Evolutionary conservation across 192 early-diverging fungal genomes (phyloP).

Genomic region (Coemansia guatemalensis): DNA sequence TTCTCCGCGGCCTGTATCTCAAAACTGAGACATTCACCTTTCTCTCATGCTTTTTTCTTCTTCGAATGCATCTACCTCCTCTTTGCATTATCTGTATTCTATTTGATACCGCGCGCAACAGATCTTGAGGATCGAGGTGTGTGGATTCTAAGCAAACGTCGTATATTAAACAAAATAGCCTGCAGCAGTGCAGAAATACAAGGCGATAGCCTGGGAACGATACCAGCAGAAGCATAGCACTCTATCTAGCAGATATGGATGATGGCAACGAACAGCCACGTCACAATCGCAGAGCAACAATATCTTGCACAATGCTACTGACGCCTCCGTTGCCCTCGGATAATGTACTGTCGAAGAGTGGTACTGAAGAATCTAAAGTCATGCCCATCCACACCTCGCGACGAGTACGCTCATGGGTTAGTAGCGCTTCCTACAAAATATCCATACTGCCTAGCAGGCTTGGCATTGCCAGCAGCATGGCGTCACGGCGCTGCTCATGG

Average conservation of each 20-base stretch:
- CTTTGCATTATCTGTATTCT: background rate
- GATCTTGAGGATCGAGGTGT: background rate
- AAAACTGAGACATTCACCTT: background rate
- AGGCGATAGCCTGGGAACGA: background rate
- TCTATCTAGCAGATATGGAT: background rate
- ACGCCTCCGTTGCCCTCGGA: constrained; percentile 19
- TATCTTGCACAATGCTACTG: constrained; percentile 22
- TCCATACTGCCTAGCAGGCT: constrained; percentile 21
- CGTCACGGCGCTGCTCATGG: background rate
- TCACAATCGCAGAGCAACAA: constrained; percentile 24
- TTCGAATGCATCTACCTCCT: background rate
- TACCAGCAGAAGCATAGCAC: background rate
- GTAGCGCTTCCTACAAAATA: constrained; percentile 20
- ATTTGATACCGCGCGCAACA: background rate
- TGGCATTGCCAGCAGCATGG: constrained; percentile 18
- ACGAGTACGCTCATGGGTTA: constrained; percentile 39
- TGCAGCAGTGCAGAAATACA: background rate
- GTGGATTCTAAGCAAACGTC: background rate
- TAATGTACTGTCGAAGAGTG: background rate
- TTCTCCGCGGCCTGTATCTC: background rate
- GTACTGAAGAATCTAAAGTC: background rate
- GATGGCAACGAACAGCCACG: too few species aligned
- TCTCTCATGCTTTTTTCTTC: background rate
- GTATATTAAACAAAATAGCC: background rate
- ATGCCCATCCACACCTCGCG: constrained; percentile 25